Conservation (phyloP, 148 eudicot genomes). For the Rhododendron kiyosumense region DNA sequence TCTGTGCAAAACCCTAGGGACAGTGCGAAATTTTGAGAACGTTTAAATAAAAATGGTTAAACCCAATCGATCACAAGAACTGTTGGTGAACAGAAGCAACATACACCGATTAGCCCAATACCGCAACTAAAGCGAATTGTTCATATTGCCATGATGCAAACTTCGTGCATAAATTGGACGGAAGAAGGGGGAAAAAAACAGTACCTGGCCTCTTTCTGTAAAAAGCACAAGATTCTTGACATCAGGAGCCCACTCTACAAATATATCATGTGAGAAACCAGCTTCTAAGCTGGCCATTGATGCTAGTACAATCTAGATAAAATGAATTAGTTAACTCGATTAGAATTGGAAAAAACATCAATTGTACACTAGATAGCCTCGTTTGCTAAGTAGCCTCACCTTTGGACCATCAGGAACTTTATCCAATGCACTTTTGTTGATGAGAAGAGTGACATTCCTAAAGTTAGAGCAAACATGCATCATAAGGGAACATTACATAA, state of each 20-base stretch:
- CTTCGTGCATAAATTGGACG: too few relatives aligned
- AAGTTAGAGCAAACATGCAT: constrained; percentile 21
- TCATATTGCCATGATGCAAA: too few relatives aligned
- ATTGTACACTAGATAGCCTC: not conserved
- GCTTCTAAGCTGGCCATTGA: constrained; percentile 97
- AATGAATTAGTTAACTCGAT: not conserved
- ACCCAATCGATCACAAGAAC: too few relatives aligned
- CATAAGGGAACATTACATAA: constrained; percentile 16
- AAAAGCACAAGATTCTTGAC: constrained; percentile 85
- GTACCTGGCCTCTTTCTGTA: constrained; percentile 98
- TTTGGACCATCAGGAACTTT: constrained; percentile 88
- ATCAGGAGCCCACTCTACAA: constrained; percentile 96
- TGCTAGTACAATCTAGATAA: constrained; percentile 76
- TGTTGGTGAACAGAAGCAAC: too few relatives aligned
- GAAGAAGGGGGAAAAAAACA: not conserved
- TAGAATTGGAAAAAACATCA: constrained; percentile 5
- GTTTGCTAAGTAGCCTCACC: constrained; percentile 33
- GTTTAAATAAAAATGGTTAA: too few relatives aligned
- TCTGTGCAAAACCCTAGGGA: too few relatives aligned
- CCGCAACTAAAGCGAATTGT: too few relatives aligned
- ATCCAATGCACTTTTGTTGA: constrained; percentile 80
- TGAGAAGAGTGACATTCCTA: constrained; percentile 78
- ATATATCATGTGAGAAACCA: constrained; percentile 93
- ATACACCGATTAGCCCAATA: too few relatives aligned
- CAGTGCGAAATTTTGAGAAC: too few relatives aligned